Evolutionary conservation across 2,329 filamentous ascomycete species (phyloP), one percentile per base, ranked within the genome.

Genomic region (Xylaria sp.): DNA sequence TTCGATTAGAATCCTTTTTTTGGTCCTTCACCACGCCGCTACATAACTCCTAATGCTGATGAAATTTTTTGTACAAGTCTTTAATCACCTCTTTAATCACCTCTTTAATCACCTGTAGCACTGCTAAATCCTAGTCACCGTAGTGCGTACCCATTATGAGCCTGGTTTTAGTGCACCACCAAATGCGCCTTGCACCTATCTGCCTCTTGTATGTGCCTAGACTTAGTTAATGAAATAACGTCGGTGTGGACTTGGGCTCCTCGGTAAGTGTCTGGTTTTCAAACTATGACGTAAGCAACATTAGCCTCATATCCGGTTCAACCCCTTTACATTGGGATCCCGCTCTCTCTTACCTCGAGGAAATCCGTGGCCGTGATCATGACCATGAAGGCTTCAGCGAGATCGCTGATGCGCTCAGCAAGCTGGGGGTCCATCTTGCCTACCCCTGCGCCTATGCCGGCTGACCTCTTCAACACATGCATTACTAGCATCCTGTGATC

Each of bases 391-490:
- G 93, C 91, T 79, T 97, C 94, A 6, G 94, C 93, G 73, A 98
- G 81, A 74, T 95, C 93, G 57, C 89, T 87, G 46, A 97, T 83
- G 71, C 89, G 88, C 65, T 90, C 84, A 62, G 89, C 89, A 43
- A 89, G 83, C 7, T 71, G 74, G 48, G 76, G 77, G 57, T 81
- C 79, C 39, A 74, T 78, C 57, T 76, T 80, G 1, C 80, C 80
- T 6, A 78, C 70, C n/a, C 81, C 80, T 41, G 81, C 79, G 20
- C 92, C 92, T 66, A 97, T 92, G 57, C 92, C 92, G 0, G 93
- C 93, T 74, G 92, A 93, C 73, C 94, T 87, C 83, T 99, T 99
- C 76, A 99, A 92, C 23, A 97, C 91, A 55, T 94, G 92, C 72
- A 96, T 89, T 75, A 98, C 93, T 66, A 94, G 89, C 79, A 91